Evolutionary conservation across 2,329 filamentous ascomycete genomes (phyloP).

Genomic region (Biscogniauxia marginata): DNA sequence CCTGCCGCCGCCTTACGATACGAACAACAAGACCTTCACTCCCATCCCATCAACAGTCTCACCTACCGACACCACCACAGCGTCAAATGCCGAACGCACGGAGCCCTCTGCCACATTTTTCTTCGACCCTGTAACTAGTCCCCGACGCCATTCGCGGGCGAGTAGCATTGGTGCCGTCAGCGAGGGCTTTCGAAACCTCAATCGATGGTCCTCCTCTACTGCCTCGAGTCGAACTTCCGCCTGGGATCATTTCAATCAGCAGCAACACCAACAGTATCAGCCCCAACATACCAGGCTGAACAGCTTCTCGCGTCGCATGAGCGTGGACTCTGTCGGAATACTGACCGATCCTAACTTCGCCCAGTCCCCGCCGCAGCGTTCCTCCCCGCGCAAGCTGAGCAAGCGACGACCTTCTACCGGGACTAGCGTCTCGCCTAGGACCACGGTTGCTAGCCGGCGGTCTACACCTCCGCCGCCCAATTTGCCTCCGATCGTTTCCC

Average conservation of each 20-base stretch:
- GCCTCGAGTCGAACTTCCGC: constrained; percentile 46
- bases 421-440: constrained; percentile 21
- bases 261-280: constrained; percentile 11
- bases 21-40: constrained; percentile 9
- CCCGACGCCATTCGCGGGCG: constrained; percentile 21
- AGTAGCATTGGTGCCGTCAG: constrained; percentile 32
- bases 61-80: neutral
- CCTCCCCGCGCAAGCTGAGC: constrained; percentile 27
- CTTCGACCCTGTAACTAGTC: constrained; percentile 16
- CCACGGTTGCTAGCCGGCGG: constrained; percentile 3
- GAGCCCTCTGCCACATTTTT: constrained; percentile 16
- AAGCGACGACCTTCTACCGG: constrained; percentile 31
- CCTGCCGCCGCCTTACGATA: constrained; percentile 24
- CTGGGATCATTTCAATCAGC: constrained; percentile 22
- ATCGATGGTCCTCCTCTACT: constrained; percentile 55
- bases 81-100: constrained; percentile 15
- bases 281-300: constrained; percentile 27
- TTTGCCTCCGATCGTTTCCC: constrained; percentile 41
- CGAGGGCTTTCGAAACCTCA: constrained; percentile 47
- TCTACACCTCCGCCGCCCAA: constrained; percentile 34
- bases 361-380: constrained; percentile 9
- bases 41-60: neutral
- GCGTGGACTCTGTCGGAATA: constrained; percentile 40
- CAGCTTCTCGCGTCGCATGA: constrained; percentile 42
- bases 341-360: constrained; percentile 6